phyloP scores from a whole-genome alignment of 345 rosid species.

The Erysimum cheiranthoides region DNA sequence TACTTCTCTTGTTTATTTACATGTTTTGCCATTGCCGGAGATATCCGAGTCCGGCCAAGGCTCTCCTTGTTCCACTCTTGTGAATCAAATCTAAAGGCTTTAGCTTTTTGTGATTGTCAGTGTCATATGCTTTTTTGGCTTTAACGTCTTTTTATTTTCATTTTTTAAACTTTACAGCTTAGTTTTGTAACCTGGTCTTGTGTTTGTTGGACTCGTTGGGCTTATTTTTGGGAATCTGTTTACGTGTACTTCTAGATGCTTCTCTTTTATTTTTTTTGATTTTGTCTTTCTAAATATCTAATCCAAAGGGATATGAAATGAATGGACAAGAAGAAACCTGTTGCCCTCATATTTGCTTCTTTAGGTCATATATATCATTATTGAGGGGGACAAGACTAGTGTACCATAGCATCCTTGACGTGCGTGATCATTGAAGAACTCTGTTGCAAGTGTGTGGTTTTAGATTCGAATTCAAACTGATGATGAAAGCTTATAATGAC shows the following conservation, averaged over 20 bases:
- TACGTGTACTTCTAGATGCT: conserved; percentile 43
- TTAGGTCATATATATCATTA: conserved; percentile 45
- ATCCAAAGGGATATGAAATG: conserved; percentile 44
- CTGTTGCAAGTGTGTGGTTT: conserved; percentile 14
- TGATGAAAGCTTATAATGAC: conserved; percentile 24
- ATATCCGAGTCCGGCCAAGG: conserved; percentile 18
- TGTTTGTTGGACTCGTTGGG: conserved; percentile 46
- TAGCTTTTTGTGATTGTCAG: conserved; percentile 44
- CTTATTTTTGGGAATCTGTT: conserved; percentile 38
- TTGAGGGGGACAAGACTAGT: conserved; percentile 43
- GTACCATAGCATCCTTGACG: conserved; percentile 30
- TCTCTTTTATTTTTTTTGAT: conserved; percentile 27
- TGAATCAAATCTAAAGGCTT: conserved; percentile 36
- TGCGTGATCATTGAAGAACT: conserved; percentile 32
- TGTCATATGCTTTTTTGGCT: conserved; percentile 45
- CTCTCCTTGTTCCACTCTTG: conserved; percentile 19
- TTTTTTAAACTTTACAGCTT: conserved; percentile 42
- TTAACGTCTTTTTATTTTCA: conserved; percentile 37
- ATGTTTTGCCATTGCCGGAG: conserved; percentile 36
- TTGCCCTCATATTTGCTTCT: conserved; percentile 30
- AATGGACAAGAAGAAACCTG: conserved; percentile 40
- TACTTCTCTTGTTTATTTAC: conserved; percentile 25
- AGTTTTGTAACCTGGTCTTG: conserved; percentile 44
- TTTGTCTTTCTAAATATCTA: conserved; percentile 28
- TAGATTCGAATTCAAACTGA: conserved; percentile 20